Conservation (phyloP, 257 asterid genomes). For the Prunella vulgaris region DNA sequence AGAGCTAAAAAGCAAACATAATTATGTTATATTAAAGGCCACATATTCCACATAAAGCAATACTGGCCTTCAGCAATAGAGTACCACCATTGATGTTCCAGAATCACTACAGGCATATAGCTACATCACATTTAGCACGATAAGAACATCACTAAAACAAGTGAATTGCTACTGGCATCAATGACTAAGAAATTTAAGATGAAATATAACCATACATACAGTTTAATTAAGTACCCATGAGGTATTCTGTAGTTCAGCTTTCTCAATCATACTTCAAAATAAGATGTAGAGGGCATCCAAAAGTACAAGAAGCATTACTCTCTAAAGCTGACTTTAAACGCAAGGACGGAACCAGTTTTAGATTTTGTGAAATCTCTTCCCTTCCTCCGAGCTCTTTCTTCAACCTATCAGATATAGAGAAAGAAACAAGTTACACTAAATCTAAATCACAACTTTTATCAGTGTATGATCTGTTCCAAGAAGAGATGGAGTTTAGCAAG, state of each 20-base stretch:
- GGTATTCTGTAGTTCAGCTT: too few species aligned
- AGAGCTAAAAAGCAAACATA: background rate
- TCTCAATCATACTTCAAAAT: too few species aligned
- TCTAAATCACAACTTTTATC: background rate
- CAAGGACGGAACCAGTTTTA: slow-evolving; percentile 87
- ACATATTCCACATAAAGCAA: background rate
- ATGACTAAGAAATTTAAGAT: background rate
- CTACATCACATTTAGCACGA: background rate
- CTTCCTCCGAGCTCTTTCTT: slow-evolving; percentile 85
- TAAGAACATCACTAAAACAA: background rate
- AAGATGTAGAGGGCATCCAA: too few species aligned
- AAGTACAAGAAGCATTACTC: slow-evolving; percentile 54
- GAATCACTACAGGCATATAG: background rate
- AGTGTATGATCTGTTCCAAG: background rate
- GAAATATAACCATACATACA: background rate
- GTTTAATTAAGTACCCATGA: background rate
- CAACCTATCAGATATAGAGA: slow-evolving; percentile 53
- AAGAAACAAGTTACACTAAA: slow-evolving; percentile 1
- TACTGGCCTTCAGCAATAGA: background rate
- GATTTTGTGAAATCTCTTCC: slow-evolving; percentile 73
- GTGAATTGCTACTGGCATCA: background rate
- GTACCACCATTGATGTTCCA: background rate
- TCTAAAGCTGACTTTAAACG: slow-evolving; percentile 99
- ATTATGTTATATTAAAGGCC: background rate
- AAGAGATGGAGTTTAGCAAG: background rate